Conservation (phyloP, 371 early-diverging fungal species). For the Funneliformis caledonium region DNA sequence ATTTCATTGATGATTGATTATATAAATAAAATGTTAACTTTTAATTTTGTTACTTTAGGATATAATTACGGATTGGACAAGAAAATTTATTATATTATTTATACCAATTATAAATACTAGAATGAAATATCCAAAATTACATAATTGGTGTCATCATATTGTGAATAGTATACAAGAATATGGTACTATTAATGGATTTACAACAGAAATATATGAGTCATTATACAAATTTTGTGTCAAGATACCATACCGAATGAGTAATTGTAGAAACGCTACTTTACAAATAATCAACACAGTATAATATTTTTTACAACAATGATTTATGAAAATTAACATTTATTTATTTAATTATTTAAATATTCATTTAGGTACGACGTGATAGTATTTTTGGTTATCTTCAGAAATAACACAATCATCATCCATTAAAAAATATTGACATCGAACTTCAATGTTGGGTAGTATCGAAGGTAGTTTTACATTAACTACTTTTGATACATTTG, state of each 20-base stretch:
- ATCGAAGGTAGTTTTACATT: too few species aligned
- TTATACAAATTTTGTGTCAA: constrained; percentile 14
- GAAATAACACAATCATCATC: neutral
- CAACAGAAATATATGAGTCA: constrained; percentile 10
- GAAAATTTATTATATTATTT: neutral
- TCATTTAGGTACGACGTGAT: neutral
- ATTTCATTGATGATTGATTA: too few species aligned
- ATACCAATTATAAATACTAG: neutral
- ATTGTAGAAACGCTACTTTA: neutral
- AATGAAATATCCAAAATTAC: neutral
- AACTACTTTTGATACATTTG: too few species aligned
- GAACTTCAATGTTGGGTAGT: neutral
- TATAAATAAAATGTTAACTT: neutral
- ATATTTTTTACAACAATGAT: neutral
- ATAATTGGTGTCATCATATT: neutral
- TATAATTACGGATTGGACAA: neutral
- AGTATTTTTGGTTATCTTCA: neutral
- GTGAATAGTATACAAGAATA: neutral
- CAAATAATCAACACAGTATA: neutral
- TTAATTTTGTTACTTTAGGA: neutral
- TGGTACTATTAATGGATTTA: neutral
- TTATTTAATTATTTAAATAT: neutral
- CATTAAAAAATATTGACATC: neutral
- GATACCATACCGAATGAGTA: neutral
- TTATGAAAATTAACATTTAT: neutral